These are phyloP conservation scores for Monosporascus sp. DNA, from an alignment of 2,329 filamentous ascomycete genomes.

Conservation along the genomic window DNA sequence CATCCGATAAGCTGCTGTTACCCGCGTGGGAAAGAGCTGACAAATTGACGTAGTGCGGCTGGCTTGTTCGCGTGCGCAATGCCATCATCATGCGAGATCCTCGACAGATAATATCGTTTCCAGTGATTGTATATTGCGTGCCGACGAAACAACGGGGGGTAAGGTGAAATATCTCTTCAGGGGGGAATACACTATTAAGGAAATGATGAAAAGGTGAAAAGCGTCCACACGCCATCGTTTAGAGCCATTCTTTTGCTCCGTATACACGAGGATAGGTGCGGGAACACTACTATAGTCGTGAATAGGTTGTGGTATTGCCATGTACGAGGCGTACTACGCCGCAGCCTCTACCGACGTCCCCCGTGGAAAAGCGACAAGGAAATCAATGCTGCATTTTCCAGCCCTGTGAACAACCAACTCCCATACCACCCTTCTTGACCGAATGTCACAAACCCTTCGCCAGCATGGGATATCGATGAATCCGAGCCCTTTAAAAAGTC, in stretches of 20 bases:
- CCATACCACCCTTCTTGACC: slow-evolving; percentile 22
- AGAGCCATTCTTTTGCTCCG: slow-evolving; percentile 18
- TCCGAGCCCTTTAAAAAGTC: slow-evolving; percentile 16
- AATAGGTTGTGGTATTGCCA: slow-evolving; percentile 21
- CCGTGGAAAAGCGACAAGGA: slow-evolving; percentile 20
- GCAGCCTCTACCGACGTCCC: slow-evolving; percentile 21
- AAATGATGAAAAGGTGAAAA: slow-evolving; percentile 21
- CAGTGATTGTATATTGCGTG: slow-evolving; percentile 13
- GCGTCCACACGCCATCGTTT: slow-evolving; percentile 19
- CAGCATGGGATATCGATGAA: slow-evolving; percentile 26
- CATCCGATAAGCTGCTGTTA: background rate
- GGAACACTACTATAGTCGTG: slow-evolving; percentile 18
- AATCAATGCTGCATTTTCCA: slow-evolving; percentile 27
- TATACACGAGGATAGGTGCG: slow-evolving; percentile 18
- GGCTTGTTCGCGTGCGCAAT: slow-evolving; percentile 6
- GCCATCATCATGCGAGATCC: background rate
- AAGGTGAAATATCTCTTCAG: slow-evolving; percentile 19
- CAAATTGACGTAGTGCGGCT: background rate
- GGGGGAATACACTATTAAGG: slow-evolving; percentile 23
- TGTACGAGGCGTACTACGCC: slow-evolving; percentile 21
- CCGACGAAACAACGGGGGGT: slow-evolving; percentile 20
- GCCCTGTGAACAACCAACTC: slow-evolving; percentile 27
- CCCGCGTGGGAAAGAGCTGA: background rate
- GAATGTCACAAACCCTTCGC: slow-evolving; percentile 26
- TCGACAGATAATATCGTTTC: slow-evolving; percentile 7